Conservation (phyloP, 225 moss, liverwort and hornwort species). For the Lunularia cruciata region DNA sequence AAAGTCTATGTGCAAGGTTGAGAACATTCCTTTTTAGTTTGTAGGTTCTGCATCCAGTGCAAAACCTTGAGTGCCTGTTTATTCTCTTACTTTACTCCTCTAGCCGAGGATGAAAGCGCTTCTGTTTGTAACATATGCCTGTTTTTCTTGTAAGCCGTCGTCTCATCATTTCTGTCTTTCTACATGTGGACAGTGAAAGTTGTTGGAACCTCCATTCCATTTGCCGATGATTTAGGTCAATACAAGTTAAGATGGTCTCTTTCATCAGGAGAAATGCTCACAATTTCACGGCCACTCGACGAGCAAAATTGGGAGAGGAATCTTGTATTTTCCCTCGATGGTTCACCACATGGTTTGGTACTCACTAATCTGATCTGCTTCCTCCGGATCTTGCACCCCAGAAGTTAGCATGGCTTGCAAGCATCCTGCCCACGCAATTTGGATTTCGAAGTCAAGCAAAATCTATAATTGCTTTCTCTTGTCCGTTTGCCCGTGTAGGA, state of each 20-base stretch:
- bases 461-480: neutral
- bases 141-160: no score
- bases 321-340: constrained; percentile 62
- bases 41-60: no score
- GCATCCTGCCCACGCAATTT: no score
- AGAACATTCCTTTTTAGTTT: no score
- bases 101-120: no score
- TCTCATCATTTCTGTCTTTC: no score
- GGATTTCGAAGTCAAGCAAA: no score
- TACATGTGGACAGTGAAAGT: constrained; percentile 45
- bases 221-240: constrained; percentile 75
- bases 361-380: neutral
- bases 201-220: constrained; percentile 70
- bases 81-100: no score
- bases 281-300: constrained; percentile 69
- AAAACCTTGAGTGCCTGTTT: no score
- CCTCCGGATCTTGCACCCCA: neutral
- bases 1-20: no score
- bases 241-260: constrained; percentile 83
- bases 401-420: no score
- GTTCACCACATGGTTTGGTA: constrained; percentile 63
- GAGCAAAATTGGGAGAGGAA: constrained; percentile 72
- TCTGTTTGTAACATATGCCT: no score
- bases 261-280: constrained; percentile 57
- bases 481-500: neutral